Base-by-base conservation (phyloP, 257 asterid species). In the Nyctanthes arbortristis region DNA sequence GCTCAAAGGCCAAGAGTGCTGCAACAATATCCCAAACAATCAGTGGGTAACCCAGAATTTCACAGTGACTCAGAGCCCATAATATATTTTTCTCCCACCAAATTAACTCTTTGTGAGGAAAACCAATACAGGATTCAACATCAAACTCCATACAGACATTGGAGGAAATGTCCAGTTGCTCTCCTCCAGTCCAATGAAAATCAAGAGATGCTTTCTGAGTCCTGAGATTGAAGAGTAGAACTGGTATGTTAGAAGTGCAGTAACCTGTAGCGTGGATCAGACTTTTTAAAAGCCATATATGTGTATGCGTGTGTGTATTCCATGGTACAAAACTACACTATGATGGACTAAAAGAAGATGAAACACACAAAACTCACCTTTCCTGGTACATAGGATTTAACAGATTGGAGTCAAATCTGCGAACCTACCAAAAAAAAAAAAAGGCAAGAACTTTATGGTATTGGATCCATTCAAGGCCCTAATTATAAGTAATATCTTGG, bases 121-220 rank as follows among this genome's bases (percentile, higher is more conserved):
- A 78, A 81, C 87, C 90, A 57, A 87, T 85, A 73, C 79, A 83
- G 43, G 54, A 64, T 69, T 82, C 76, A 16, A 57, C 40, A 60
- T 81, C 78, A 35, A 74, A 74, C 67, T 85, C 87, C 52, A 76
- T 69, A 77, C 55, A 71, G 66, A 24, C 20, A 65, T 57, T 13
- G 49, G 80, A 25, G 58, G 81, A 75, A 67, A 71, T 65, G 81
- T 82, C 90, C 79, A 87, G 74, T 69, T 89, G 95, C 79, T 93
- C 97, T 71, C 97, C 97, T 71, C 97, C 99, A 67, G 89, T 83
- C 97, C 96, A 91, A 66, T 86, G 81, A 70, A 84, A 94, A 69
- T 89, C 97, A 29, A 94, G 72, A 32, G 92, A 87, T 70, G 95
- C 91, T 78, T 69, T 91, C 59, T 75, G 85, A 34, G 86, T 70